Base-by-base conservation (phyloP, 2,329 filamentous ascomycete genomes). In the Ophiostoma himal-ulmi region DNA sequence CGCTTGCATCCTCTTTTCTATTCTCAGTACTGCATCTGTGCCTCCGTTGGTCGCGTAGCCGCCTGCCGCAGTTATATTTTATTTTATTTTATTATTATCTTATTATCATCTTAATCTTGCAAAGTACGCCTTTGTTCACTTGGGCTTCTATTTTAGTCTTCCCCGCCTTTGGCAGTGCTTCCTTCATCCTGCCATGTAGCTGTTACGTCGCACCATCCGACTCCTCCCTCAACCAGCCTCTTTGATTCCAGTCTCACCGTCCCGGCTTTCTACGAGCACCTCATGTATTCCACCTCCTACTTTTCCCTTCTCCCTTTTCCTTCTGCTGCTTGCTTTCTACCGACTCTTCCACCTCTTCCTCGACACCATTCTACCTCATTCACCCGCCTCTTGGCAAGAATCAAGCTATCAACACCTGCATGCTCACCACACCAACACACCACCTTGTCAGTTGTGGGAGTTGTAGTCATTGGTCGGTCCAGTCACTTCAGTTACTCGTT, bases 341-440 rank as follows among this genome's bases (percentile, higher is more conserved):
- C n/a, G n/a, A 62, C 68, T 39, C 17, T 44, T 8, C 54, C 11
- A 30, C 3, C 26, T 8, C 26, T 22, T 30, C 10, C 48, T 22
- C 20, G 26, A 54, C n/a, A 13, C 57, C 22, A 26, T 2, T 30
- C 26, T 17, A 34, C 57, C n/a, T 7, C 36, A 22, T 39, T 41
- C 26, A 65, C n/a, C 62, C 62, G 62, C 62, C 34, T 65, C 62
- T 65, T 65, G 62, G 62, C 62, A 36, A 65, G 36, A 65, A 64
- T 57, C 62, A 65, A 65, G 62, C 62, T 64, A 64, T 39, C 62
- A 41, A 11, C 62, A 65, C 62, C 60, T 65, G 62, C 62, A 65
- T 65, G n/a, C 36, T n/a, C 62, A 65, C 41, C 57, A 62, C 26
- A 62, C 57, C 57, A 34, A 34, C 57, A 62, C 57, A 62, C 57